Conservation (phyloP, 176 grass and related monocot genomes). For the Chrysopogon serrulatus region DNA sequence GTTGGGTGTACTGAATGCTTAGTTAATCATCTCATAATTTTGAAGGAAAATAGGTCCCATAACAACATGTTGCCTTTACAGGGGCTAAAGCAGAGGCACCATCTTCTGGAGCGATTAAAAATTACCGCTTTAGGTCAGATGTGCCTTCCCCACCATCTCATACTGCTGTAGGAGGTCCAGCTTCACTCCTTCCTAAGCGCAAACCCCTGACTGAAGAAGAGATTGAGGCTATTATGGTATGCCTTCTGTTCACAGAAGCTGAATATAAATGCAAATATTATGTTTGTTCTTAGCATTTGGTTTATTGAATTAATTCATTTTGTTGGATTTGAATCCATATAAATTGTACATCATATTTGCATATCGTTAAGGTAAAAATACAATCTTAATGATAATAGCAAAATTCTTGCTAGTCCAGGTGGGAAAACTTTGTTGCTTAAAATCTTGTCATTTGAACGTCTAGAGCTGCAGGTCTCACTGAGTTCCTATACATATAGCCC, state of each 20-base stretch:
- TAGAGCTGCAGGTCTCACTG: not conserved
- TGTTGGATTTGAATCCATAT: not conserved
- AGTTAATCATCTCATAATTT: not conserved
- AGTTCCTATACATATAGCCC: not conserved
- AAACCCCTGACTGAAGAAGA: conserved; percentile 89
- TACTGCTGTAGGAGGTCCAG: conserved; percentile 79
- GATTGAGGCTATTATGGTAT: conserved; percentile 95
- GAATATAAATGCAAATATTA: not conserved
- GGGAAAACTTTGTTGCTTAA: not conserved
- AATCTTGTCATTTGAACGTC: not conserved
- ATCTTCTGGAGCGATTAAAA: conserved; percentile 47
- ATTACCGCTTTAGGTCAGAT: conserved; percentile 88
- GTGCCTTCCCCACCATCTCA: conserved; percentile 82
- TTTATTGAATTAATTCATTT: not conserved
- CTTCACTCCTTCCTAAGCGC: conserved; percentile 91
- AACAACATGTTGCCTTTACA: conserved; percentile 24
- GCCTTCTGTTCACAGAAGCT: not conserved
- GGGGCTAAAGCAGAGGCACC: conserved; percentile 43
- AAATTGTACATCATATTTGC: not conserved
- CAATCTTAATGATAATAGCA: not conserved
- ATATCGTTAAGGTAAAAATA: not conserved
- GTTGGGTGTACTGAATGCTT: not conserved
- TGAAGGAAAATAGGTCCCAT: not conserved
- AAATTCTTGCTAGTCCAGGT: not conserved
- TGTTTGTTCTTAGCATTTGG: not conserved